Base-by-base conservation (phyloP, 192 early-diverging fungal species). In the Rhizophlyctis rosea region DNA sequence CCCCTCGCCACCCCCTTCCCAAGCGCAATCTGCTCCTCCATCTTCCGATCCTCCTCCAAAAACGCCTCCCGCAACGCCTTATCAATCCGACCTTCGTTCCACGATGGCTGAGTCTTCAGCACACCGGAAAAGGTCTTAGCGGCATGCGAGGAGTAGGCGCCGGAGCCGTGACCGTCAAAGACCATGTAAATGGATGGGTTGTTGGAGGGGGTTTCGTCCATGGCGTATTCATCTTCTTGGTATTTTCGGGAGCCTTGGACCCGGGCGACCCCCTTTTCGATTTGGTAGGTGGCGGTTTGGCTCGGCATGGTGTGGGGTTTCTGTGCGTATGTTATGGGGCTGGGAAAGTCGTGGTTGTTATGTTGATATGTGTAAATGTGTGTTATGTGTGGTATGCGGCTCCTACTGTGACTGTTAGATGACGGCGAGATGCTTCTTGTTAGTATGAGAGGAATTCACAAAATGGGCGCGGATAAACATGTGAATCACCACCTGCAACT, bases 161-260 rank as follows among this genome's bases (percentile, higher is more conserved):
- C 58, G 33, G 57, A 57, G 30, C 67, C 67, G 58, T 68, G 67
- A 5, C 67, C 67, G 49, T 68, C 67, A 35, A 68, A 68, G 5
- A 68, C 67, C 36, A 23, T 32, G 57, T 68, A 68, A 21, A 68
- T 52, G 25, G 67, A 57, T 34, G 61, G 55, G 2, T 59, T 59
- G 28, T 23, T 34, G 21, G 54, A 18, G 34, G 28, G 13, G n/a
- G 61, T 50, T 44, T 68, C 67, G 58, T 49, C 53, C 9, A 62
- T 33, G 0, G 59, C 54, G 34, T 53, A 68, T 27, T 68, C 34
- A 39, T 68, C 67, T 48, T 68, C 67, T 47, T 68, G 67, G 67
- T 68, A 68, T 3, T 57, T 57, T 4, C 67, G 58, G 2, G 59
- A 29, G 0, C 67, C 67, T 32, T 61, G 59, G 4, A 35, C 49